These are phyloP conservation scores for Herpetomonas tarakana DNA, from an alignment of 208 protist genomes.

Conservation along the genomic window DNA sequence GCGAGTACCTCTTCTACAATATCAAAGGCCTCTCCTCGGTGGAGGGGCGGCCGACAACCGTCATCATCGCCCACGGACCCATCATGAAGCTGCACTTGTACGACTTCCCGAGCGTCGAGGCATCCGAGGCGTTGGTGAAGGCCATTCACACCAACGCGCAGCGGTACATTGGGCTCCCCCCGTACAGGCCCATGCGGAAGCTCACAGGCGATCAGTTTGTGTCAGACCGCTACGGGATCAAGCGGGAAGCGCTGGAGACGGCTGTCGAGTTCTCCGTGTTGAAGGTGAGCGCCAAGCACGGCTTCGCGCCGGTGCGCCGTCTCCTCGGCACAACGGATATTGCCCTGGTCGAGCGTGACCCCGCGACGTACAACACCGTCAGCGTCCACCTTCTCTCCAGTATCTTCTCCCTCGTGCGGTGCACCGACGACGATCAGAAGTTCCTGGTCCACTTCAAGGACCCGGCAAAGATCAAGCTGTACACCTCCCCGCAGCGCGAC, in stretches of 20 bases:
- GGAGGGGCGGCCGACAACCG: constrained; percentile 32
- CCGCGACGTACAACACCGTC: constrained; percentile 75
- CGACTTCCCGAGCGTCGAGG: constrained; percentile 16
- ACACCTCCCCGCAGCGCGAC: constrained; percentile 84
- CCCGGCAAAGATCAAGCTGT: constrained; percentile 55
- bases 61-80: constrained; percentile 73
- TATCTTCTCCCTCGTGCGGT: constrained; percentile 81
- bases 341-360: constrained; percentile 87
- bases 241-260: constrained; percentile 51
- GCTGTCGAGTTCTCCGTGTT: constrained; percentile 77
- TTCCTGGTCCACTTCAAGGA: constrained; percentile 84
- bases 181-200: constrained; percentile 32
- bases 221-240: constrained; percentile 62
- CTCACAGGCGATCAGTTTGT: constrained; percentile 60
- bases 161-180: constrained; percentile 62
- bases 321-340: constrained; percentile 67
- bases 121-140: constrained; percentile 29
- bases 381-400: constrained; percentile 58
- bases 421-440: constrained; percentile 73
- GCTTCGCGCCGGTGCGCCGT: constrained; percentile 42
- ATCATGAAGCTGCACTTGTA: constrained; percentile 78
- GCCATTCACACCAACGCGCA: constrained; percentile 30
- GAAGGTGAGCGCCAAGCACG: constrained; percentile 55
- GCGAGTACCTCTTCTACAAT: constrained; percentile 80
- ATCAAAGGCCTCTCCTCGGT: constrained; percentile 68